phyloP scores from a whole-genome alignment of 2,329 filamentous ascomycete species.

The Sordariomycetes sp. region DNA sequence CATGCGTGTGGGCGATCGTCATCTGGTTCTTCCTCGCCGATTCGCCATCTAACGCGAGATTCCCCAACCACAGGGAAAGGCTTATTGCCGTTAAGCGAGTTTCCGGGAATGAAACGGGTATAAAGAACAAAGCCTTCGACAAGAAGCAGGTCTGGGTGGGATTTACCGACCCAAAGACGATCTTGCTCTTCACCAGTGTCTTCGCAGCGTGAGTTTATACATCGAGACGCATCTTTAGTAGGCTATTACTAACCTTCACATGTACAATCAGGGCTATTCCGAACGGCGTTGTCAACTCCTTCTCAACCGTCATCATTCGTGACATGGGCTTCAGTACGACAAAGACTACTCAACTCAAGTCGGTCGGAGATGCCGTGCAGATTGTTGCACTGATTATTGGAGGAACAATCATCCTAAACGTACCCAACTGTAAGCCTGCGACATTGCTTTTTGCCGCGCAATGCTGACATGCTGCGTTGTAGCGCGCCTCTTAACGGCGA shows the following conservation, averaged over 20 bases:
- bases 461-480: background rate
- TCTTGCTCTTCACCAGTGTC: constrained; percentile 7
- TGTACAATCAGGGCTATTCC: background rate
- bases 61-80: constrained; percentile 15
- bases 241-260: background rate
- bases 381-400: background rate
- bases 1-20: constrained; percentile 17
- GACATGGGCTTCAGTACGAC: background rate
- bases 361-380: background rate
- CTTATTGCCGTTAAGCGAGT: constrained; percentile 17
- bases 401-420: background rate
- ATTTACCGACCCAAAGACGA: constrained; percentile 16
- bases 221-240: background rate
- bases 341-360: background rate
- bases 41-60: constrained; percentile 15
- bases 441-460: background rate
- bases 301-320: background rate
- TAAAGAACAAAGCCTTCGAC: constrained; percentile 18
- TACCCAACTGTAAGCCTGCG: background rate
- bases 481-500: background rate
- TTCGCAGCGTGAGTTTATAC: background rate
- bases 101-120: constrained; percentile 17
- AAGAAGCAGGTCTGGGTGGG: constrained; percentile 13
- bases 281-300: background rate
- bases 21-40: constrained; percentile 18